These are phyloP conservation scores for Cryptococcus sp. DNA, from an alignment of 1,284 basidiomycete species.

Conservation along the genomic window DNA sequence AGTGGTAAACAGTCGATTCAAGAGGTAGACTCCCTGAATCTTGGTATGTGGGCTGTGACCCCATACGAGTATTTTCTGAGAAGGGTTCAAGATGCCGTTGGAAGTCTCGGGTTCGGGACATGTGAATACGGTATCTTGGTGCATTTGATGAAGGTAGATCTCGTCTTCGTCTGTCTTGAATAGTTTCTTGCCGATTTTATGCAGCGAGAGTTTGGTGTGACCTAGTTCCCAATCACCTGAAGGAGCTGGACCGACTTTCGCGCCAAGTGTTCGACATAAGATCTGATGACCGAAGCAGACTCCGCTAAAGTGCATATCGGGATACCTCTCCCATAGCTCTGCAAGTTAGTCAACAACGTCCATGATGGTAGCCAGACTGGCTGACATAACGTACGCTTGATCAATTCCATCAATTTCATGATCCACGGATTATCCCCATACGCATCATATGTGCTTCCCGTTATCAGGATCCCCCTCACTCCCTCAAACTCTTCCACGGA, in stretches of 20 bases:
- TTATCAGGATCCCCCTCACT: constrained; percentile 12
- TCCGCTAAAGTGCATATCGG: constrained; percentile 11
- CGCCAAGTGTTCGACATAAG: constrained; percentile 9
- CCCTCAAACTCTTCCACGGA: constrained; percentile 8
- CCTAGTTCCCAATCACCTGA: constrained; percentile 14
- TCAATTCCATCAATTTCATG: constrained; percentile 7
- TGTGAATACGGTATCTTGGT: constrained; percentile 12
- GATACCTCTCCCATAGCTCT: constrained; percentile 11
- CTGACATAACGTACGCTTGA: constrained; percentile 10
- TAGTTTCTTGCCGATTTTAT: constrained; percentile 11
- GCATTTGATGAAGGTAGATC: constrained; percentile 17
- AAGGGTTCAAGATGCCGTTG: constrained; percentile 2
- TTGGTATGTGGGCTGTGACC: constrained; percentile 10
- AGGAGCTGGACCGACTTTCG: constrained; percentile 4
- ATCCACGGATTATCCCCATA: constrained; percentile 17
- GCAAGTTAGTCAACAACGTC: neutral
- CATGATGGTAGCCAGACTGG: neutral
- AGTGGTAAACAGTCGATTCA: constrained; percentile 12
- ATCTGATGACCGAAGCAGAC: constrained; percentile 16
- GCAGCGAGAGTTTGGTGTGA: constrained; percentile 9
- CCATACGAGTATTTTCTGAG: constrained; percentile 10
- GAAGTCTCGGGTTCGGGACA: constrained; percentile 5
- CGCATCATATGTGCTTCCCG: constrained; percentile 17
- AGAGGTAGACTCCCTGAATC: constrained; percentile 13
- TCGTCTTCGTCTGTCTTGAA: constrained; percentile 8